Percentiles rank a stretch among this genome's conserved stretches.
These are phyloP conservation scores for Leishmania tarentolae DNA, from an alignment of 208 protist species.

Conservation along the genomic window DNA sequence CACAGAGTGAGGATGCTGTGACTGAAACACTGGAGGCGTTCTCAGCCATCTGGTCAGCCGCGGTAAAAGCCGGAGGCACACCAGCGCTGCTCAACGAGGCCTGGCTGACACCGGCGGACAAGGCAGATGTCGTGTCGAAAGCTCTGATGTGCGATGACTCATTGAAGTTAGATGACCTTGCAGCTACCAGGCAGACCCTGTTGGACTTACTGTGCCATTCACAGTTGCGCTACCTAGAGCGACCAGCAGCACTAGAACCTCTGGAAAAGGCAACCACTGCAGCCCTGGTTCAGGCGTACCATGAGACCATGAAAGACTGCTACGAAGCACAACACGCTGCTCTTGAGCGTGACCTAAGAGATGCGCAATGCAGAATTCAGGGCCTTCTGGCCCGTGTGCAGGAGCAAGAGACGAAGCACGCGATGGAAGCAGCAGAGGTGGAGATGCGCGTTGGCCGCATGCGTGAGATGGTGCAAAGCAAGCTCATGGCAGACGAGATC, in stretches of 20 bases:
- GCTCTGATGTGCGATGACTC: constrained; percentile 1
- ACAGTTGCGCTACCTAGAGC: constrained; percentile 11
- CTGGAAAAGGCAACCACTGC: constrained; percentile 11
- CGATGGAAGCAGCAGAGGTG: constrained; percentile 22
- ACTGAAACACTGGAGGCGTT: constrained; percentile 16
- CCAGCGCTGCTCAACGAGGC: constrained; percentile 17
- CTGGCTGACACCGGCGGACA: constrained; percentile 27
- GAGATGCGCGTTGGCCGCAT: constrained; percentile 45
- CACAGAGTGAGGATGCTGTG: constrained; percentile 22
- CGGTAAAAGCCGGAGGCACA: not conserved
- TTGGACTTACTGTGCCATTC: constrained; percentile 13
- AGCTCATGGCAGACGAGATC: constrained; percentile 57
- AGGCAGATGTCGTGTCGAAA: constrained; percentile 15
- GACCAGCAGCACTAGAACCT: not conserved
- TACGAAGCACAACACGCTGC: constrained; percentile 5
- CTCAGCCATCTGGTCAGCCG: constrained; percentile 12
- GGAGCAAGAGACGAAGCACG: constrained; percentile 21
- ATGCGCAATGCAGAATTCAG: not conserved
- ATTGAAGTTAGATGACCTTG: constrained; percentile 21
- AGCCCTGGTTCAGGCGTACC: constrained; percentile 18
- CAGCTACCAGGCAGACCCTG: constrained; percentile 13
- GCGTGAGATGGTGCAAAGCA: constrained; percentile 55
- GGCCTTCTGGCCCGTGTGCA: constrained; percentile 2
- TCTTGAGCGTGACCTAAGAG: constrained; percentile 15
- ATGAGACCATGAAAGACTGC: not conserved